phyloP scores from a whole-genome alignment of 805 yeast species.

The Lipomyces sp. region DNA sequence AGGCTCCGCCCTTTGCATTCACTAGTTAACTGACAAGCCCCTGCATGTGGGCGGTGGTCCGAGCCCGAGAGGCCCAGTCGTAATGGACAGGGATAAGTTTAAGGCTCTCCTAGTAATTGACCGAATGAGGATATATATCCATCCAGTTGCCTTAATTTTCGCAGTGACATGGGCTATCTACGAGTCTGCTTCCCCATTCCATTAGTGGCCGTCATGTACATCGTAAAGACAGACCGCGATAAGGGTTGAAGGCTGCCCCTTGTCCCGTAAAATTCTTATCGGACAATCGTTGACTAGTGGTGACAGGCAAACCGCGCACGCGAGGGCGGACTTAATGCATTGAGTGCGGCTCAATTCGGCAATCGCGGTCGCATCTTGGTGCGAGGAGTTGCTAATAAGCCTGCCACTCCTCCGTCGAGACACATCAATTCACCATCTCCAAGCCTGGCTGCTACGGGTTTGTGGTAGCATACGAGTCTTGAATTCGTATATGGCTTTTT shows the following conservation, averaged over 20 bases:
- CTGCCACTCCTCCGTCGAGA: neutral
- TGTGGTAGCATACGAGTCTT: neutral
- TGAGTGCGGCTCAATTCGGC: neutral
- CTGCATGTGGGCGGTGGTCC: neutral
- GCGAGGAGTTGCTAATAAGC: neutral
- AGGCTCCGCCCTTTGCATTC: neutral
- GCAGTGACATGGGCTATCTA: too few relatives aligned
- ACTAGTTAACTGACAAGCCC: neutral
- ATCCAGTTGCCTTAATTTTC: too few relatives aligned
- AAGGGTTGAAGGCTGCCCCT: too few relatives aligned
- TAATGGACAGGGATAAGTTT: too few relatives aligned
- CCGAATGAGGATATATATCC: too few relatives aligned
- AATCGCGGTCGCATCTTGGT: neutral
- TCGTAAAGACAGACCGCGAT: too few relatives aligned
- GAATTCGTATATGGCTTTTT: slow-evolving; percentile 16
- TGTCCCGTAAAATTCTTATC: too few relatives aligned
- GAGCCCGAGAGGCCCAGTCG: neutral
- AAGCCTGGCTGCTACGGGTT: neutral
- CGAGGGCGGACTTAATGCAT: slow-evolving; percentile 3
- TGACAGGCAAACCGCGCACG: neutral
- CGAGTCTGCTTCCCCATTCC: too few relatives aligned
- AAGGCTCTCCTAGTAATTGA: neutral
- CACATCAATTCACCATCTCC: neutral
- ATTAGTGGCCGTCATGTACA: too few relatives aligned
- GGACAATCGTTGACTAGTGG: too few relatives aligned